phyloP scores from a whole-genome alignment of 495 filamentous ascomycete genomes.

The Lepidopterella palustris region DNA sequence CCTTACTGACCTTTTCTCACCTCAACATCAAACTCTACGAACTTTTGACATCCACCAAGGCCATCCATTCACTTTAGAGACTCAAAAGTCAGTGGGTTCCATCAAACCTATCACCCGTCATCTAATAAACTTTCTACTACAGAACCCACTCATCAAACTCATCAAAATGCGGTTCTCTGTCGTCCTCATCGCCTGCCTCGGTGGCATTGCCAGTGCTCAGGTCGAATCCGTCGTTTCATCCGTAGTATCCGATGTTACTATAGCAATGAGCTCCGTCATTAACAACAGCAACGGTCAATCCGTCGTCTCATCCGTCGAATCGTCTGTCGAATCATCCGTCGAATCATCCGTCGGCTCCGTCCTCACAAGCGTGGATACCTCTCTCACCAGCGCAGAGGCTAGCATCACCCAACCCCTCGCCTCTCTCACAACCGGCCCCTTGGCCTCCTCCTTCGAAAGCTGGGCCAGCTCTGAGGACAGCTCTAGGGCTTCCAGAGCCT shows the following conservation, averaged over 20 bases:
- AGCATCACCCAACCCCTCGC: slow-evolving; percentile 4
- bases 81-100: too few relatives aligned
- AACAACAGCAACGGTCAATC: too few relatives aligned
- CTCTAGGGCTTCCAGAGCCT: not conserved
- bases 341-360: not conserved
- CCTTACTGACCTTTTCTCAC: too few relatives aligned
- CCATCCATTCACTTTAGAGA: too few relatives aligned
- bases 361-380: not conserved
- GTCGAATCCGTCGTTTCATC: slow-evolving; percentile 7
- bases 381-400: not conserved
- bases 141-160: not conserved
- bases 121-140: not conserved
- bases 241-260: too few relatives aligned
- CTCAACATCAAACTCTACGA: too few relatives aligned
- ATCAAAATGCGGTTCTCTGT: slow-evolving; percentile 26
- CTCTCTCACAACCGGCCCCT: slow-evolving; percentile 4
- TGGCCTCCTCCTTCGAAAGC: not conserved
- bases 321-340: too few relatives aligned
- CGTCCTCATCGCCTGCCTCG: slow-evolving; percentile 19
- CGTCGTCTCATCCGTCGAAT: too few relatives aligned
- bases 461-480: not conserved
- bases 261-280: too few relatives aligned
- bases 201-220: slow-evolving; percentile 18
- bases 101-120: not conserved
- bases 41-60: too few relatives aligned